Evolutionary conservation across 768 basidiomycete genomes (phyloP).

Genomic region (Fibroporia radiculosa): DNA sequence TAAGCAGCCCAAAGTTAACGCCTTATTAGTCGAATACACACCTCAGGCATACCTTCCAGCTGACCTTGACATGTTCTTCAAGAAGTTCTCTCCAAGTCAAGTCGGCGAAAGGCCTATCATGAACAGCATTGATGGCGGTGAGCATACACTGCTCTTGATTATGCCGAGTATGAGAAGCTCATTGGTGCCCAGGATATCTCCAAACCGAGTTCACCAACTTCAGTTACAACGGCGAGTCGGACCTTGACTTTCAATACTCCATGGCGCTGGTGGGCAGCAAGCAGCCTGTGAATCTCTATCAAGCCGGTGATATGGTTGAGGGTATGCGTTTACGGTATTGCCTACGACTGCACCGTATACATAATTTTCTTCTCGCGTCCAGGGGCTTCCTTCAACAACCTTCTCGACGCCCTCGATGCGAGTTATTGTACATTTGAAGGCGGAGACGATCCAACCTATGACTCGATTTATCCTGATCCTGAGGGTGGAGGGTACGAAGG

Average conservation of each 20-base stretch:
- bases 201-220: conserved; percentile 36
- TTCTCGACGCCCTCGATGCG: conserved; percentile 37
- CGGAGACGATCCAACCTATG: conserved; percentile 32
- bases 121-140: conserved; percentile 29
- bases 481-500: conserved; percentile 31
- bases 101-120: conserved; percentile 33
- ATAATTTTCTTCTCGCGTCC: background rate
- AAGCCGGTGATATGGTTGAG: conserved; percentile 16
- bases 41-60: conserved; percentile 33
- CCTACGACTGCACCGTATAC: background rate
- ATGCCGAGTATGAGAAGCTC: conserved; percentile 28
- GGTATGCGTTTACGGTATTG: conserved; percentile 16
- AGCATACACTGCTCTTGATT: conserved; percentile 7
- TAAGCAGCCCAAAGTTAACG: background rate
- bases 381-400: conserved; percentile 38
- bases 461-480: conserved; percentile 36
- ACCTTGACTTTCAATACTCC: conserved; percentile 67
- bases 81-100: conserved; percentile 31
- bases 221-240: conserved; percentile 61
- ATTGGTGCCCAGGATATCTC: conserved; percentile 26
- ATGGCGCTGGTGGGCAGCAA: conserved; percentile 34
- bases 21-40: conserved; percentile 32
- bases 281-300: conserved; percentile 18
- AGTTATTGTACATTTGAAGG: conserved; percentile 38
- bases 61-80: conserved; percentile 37